phyloP scores from a whole-genome alignment of 345 rosid genomes.

The Rhodomyrtus tomentosa region DNA sequence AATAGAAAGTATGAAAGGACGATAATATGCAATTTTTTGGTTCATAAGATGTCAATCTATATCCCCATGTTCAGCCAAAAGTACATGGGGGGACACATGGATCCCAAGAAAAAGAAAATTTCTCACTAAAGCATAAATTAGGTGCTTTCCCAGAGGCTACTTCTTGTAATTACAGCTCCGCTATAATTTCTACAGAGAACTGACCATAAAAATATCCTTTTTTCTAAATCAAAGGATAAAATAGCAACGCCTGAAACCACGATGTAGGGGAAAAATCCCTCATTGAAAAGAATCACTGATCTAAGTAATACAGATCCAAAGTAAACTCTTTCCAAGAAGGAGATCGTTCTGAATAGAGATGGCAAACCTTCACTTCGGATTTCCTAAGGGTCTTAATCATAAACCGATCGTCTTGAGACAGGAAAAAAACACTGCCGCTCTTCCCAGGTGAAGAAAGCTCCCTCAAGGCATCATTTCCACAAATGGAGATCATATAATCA shows the following conservation, averaged over 20 bases:
- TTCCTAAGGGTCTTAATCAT: slow-evolving; percentile 97
- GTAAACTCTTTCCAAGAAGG: not conserved
- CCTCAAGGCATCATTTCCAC: slow-evolving; percentile 94
- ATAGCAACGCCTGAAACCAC: not conserved
- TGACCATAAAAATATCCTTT: not conserved
- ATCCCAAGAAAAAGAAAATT: not conserved
- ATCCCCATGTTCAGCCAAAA: not conserved
- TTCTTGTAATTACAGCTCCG: not conserved
- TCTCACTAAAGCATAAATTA: not conserved
- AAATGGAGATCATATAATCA: slow-evolving; percentile 98
- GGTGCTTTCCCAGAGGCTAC: not conserved
- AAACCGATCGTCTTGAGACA: slow-evolving; percentile 96
- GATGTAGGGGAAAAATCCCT: not conserved
- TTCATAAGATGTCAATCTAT: not conserved
- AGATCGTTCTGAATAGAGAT: not conserved
- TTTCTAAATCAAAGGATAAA: not conserved
- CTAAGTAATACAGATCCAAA: not conserved
- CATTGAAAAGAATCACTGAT: not conserved
- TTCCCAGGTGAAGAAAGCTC: slow-evolving; percentile 99
- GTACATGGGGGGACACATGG: not conserved
- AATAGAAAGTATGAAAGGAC: not conserved
- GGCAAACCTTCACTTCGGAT: slow-evolving; percentile 89
- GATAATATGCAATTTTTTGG: not conserved
- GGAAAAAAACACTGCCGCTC: slow-evolving; percentile 90
- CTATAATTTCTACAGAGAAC: not conserved